Conservation (phyloP, 2,329 filamentous ascomycete genomes). For the Colletotrichum costaricense region DNA sequence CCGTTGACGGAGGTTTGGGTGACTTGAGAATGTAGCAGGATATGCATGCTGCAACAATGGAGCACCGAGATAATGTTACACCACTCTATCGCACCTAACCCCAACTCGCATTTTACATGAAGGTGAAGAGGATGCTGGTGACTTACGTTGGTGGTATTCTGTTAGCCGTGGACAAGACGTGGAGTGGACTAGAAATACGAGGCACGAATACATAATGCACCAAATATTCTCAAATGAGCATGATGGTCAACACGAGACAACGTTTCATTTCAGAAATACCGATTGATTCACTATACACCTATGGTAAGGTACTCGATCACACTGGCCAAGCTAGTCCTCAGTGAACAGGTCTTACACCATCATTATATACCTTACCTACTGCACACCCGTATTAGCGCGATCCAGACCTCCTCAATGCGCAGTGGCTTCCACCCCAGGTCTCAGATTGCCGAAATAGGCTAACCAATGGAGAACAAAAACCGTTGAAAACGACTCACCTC, state of each 20-base stretch:
- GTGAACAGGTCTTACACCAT: neutral
- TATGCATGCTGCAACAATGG: neutral
- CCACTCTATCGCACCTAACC: too few relatives aligned
- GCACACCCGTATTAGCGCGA: neutral
- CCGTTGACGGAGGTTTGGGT: neutral
- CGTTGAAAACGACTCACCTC: neutral
- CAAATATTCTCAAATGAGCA: neutral
- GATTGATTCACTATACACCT: neutral
- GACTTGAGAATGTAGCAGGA: neutral
- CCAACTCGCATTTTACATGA: neutral
- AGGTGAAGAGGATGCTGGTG: neutral
- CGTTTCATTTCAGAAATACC: neutral
- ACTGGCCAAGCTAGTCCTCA: neutral
- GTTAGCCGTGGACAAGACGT: neutral
- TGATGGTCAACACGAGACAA: neutral
- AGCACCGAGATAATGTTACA: neutral
- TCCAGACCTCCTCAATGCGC: neutral
- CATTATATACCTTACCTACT: neutral
- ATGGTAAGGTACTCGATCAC: neutral
- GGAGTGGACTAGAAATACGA: neutral
- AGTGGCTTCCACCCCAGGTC: neutral
- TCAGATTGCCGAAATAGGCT: neutral
- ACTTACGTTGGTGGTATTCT: neutral
- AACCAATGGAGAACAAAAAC: neutral
- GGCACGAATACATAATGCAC: neutral